Base-by-base conservation (phyloP, 345 rosid genomes). In the Jatropha curcas region DNA sequence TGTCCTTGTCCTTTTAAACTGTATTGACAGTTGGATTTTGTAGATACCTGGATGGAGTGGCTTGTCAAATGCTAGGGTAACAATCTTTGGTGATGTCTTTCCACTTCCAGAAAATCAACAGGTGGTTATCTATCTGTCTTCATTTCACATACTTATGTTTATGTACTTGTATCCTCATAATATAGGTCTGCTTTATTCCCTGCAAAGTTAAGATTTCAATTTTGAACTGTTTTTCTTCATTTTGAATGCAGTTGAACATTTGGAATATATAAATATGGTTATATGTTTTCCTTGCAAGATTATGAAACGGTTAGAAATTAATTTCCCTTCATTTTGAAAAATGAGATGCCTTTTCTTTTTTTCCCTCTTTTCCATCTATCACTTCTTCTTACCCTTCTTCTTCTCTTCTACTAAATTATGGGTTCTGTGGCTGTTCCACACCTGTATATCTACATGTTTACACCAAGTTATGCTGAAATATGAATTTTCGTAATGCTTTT, bases 21-120 rank as follows among this genome's bases (percentile, higher is more conserved):
- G 73, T 76, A 82, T 76, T 82, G 79, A 82, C 66, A 4, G 70
- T 77, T 62, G 60, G 64, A 33, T 65, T 79, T 70, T 5, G 46
- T 58, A 95, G 99, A 88, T 95, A 78, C 99, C 98, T 28, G 97
- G 98, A 72, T 92, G 98, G 99, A 95, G 92, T 79, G 84, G 97
- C 87, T 91, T 95, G 83, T 95, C 98, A 37, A 95, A 93, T 83
- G 99, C 99, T 65, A 88, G 99, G 74, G 99, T 88, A 65, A 91
- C 99, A 43, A 86, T 95, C 17, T 95, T 95, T 77, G 99, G 99
- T 0, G 98, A 95, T 80, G 88, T 92, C 34, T 83, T 85, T 82
- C 99, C 98, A 17, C 93, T 95, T 77, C 91, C 92, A 41, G 94
- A 90, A 77, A 67, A 88, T 59, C 87, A 92, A 71, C 98, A 95